Conservation (phyloP, 2,329 filamentous ascomycete species). For the Beauveria bassiana region DNA sequence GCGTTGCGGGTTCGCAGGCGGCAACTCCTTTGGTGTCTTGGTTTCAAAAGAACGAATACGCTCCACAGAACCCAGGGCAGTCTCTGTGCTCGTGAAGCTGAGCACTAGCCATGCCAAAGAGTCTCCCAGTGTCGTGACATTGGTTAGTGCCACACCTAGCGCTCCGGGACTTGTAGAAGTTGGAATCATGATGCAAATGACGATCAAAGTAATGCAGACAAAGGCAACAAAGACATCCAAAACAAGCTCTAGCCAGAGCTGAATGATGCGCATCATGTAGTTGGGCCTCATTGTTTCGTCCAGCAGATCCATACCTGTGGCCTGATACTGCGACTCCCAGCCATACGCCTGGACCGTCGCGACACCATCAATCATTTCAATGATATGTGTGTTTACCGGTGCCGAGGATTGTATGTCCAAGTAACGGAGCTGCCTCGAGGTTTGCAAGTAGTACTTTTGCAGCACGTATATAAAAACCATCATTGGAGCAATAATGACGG, state of each 20-base stretch:
- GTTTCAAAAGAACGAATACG: conserved; percentile 20
- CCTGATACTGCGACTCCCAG: conserved; percentile 18
- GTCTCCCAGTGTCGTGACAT: conserved; percentile 21
- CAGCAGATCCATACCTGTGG: conserved; percentile 21
- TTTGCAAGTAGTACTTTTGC: conserved; percentile 24
- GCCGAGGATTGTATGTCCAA: conserved; percentile 24
- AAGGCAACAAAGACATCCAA: conserved; percentile 37
- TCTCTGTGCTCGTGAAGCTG: conserved; percentile 24
- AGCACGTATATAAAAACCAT: conserved; percentile 18
- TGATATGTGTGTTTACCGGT: conserved; percentile 21
- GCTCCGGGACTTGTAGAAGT: conserved; percentile 20
- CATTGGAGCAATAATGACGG: conserved; percentile 34
- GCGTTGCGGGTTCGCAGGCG: conserved; percentile 10
- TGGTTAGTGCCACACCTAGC: conserved; percentile 20
- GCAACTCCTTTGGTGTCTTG: conserved; percentile 18
- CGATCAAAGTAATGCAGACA: conserved; percentile 37
- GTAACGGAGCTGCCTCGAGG: conserved; percentile 24
- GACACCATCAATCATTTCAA: conserved; percentile 21
- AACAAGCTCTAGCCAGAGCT: conserved; percentile 41
- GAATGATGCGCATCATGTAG: conserved; percentile 39
- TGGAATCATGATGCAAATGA: conserved; percentile 31
- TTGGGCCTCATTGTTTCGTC: conserved; percentile 23
- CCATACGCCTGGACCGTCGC: conserved; percentile 28
- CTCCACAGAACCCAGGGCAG: conserved; percentile 19
- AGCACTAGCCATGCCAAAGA: conserved; percentile 24